A percentile compares a stretch with the other conserved stretches of the same genome.
These are phyloP conservation scores for Dactylellina cionopaga DNA, from an alignment of 2,329 filamentous ascomycete species.

Conservation along the genomic window DNA sequence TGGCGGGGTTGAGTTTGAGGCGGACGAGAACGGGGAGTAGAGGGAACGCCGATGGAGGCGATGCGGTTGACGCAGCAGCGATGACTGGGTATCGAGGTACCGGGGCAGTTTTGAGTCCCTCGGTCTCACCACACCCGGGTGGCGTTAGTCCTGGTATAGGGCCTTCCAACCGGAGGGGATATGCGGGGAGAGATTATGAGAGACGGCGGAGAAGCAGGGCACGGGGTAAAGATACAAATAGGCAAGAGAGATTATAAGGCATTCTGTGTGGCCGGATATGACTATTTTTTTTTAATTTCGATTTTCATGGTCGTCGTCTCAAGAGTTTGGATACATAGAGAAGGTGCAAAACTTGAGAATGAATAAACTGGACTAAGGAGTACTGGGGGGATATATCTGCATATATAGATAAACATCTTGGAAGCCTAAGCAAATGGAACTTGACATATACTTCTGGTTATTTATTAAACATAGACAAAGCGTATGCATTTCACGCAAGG, in stretches of 20 bases:
- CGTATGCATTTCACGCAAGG: no score
- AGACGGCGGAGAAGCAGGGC: neutral
- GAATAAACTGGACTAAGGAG: no score
- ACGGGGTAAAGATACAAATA: neutral
- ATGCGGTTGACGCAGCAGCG: neutral
- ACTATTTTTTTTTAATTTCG: no score
- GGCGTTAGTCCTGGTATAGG: slow-evolving; percentile 22
- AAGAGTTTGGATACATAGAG: neutral
- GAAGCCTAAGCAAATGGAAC: no score
- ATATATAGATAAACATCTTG: no score
- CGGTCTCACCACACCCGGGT: neutral
- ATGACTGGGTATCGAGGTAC: slow-evolving; percentile 26
- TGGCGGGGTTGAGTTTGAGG: slow-evolving; percentile 34
- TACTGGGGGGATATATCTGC: no score
- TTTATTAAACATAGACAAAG: no score
- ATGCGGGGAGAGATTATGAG: slow-evolving; percentile 34
- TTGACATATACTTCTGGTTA: no score
- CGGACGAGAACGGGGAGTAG: slow-evolving; percentile 8
- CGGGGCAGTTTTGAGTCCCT: slow-evolving; percentile 34
- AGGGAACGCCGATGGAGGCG: neutral
- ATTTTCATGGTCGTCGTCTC: neutral
- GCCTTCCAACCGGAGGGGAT: slow-evolving; percentile 3
- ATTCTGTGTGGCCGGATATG: no score
- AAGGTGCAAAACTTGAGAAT: no score
- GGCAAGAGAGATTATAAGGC: no score